Conservation (phyloP, 306 rosid species). For the Gleditsia sinensis region DNA sequence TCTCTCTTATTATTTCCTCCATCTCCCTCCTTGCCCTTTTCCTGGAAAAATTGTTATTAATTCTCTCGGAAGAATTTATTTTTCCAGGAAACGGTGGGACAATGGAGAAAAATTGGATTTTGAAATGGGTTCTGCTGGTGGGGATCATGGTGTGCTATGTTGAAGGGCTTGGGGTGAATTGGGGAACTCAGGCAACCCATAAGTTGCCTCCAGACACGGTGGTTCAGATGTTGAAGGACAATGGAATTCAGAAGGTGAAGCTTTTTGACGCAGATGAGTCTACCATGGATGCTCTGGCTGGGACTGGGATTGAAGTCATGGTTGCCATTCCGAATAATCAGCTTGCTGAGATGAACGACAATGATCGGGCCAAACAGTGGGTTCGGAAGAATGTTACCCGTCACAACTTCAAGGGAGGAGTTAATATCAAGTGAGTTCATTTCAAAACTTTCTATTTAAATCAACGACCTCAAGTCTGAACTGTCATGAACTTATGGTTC, state of each 20-base stretch:
- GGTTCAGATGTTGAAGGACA: slow-evolving; percentile 82
- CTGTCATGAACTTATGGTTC: too few species aligned
- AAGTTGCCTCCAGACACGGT: slow-evolving; percentile 63
- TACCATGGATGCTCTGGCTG: slow-evolving; percentile 74
- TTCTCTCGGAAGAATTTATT: not conserved
- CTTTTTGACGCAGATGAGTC: slow-evolving; percentile 76
- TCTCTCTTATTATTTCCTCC: not conserved
- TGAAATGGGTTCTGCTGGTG: slow-evolving; percentile 45
- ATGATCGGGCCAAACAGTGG: slow-evolving; percentile 81
- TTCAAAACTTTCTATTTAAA: not conserved
- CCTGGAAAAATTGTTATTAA: not conserved
- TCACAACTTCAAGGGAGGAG: slow-evolving; percentile 72
- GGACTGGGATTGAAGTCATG: slow-evolving; percentile 82
- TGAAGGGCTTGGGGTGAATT: slow-evolving; percentile 89
- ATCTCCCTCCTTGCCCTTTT: not conserved
- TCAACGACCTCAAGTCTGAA: not conserved
- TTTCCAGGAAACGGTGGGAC: not conserved
- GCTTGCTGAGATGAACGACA: slow-evolving; percentile 57
- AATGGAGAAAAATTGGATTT: slow-evolving; percentile 39
- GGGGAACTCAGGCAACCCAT: slow-evolving; percentile 95
- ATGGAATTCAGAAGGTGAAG: slow-evolving; percentile 84
- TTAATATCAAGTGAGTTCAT: slow-evolving; percentile 70
- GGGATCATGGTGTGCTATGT: slow-evolving; percentile 46
- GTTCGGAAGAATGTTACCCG: slow-evolving; percentile 73
- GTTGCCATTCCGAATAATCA: slow-evolving; percentile 89